Base-by-base conservation (phyloP, 495 filamentous ascomycete species). In the Oidiodendron maius region DNA sequence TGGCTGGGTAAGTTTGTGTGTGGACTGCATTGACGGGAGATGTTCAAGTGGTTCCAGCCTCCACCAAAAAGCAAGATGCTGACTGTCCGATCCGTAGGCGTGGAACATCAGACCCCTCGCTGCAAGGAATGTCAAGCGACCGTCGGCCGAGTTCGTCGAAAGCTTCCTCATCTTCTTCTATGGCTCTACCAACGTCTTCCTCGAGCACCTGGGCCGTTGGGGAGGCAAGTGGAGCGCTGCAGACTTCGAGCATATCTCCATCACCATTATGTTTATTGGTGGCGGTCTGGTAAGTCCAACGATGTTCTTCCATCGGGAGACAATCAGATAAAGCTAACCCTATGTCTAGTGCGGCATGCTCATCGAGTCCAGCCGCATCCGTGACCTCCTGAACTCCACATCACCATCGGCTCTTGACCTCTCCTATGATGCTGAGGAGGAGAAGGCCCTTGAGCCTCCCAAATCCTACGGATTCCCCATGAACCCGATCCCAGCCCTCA, bases 231-330 rank as follows among this genome's bases (percentile, higher is more conserved):
- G 89, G 83, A 80, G 73, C 48, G 61, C 89, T 13, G 76, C 81
- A 26, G 93, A 97, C 63, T 68, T 98, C 4, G 90, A 98, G 69
- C 93, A 98, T 61, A 71, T 94, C 40, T 93, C 89, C 4, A 96
- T 98, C 57, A 87, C 91, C 1, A 71, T 96, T 34, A 80, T 98
- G 70, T 97, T 98, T 70, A 86, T 96, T 50, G 93, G 93, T 43
- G 91, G 90, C 54, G 93, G 93, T n/a, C 62, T 94, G 62, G 84
- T 89, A 71, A 72, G 83, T 71, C 1, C 12, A 40, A 40, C 10
- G 10, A 40, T 18, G 10, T 10, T 35, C 32, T 35, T 4, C 2
- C 20, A 13, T 35, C 4, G 16, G 32, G 13, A 12, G 26, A 30
- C 26, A 30, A 30, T 30, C 5, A 30, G 12, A 5, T 30, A 30